These are phyloP conservation scores for Phymatotrichopsis omnivora DNA, from an alignment of 2,329 filamentous ascomycete genomes.

Conservation along the genomic window DNA sequence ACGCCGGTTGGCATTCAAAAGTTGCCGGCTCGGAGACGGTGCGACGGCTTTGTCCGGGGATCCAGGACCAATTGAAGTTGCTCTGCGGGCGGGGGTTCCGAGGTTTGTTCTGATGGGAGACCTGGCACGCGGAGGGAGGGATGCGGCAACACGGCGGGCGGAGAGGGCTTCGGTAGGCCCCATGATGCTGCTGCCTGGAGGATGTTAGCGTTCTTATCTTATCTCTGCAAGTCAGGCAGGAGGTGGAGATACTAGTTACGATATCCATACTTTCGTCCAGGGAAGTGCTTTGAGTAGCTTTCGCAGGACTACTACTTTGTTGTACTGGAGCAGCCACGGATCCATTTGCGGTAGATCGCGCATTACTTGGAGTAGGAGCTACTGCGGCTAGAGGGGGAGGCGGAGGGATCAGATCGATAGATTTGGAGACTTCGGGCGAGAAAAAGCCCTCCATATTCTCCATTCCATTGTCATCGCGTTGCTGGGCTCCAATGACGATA, in stretches of 20 bases:
- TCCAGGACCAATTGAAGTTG: conserved; percentile 14
- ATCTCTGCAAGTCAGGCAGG: too few relatives aligned
- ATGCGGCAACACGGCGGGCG: conserved; percentile 40
- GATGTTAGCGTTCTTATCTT: too few relatives aligned
- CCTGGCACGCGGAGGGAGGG: conserved; percentile 42
- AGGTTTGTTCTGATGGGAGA: conserved; percentile 57
- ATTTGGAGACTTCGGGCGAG: conserved; percentile 50
- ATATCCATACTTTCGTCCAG: conserved; percentile 54
- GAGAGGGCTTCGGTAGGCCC: too few relatives aligned
- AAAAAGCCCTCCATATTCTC: conserved; percentile 79
- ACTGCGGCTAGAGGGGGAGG: too few relatives aligned
- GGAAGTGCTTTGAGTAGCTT: conserved; percentile 41
- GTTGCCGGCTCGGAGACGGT: not conserved
- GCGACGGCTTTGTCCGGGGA: conserved; percentile 10
- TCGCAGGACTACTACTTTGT: too few relatives aligned
- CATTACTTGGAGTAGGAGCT: too few relatives aligned
- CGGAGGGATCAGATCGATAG: too few relatives aligned
- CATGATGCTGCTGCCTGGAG: too few relatives aligned
- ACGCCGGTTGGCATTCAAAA: conserved; percentile 3
- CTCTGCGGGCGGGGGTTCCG: conserved; percentile 44
- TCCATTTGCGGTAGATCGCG: too few relatives aligned
- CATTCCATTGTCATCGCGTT: conserved; percentile 84
- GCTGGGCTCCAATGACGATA: conserved; percentile 64
- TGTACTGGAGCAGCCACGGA: too few relatives aligned
- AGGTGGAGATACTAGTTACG: conserved; percentile 45